Base-by-base conservation (phyloP, 768 basidiomycete species). In the Mycena maculata region DNA sequence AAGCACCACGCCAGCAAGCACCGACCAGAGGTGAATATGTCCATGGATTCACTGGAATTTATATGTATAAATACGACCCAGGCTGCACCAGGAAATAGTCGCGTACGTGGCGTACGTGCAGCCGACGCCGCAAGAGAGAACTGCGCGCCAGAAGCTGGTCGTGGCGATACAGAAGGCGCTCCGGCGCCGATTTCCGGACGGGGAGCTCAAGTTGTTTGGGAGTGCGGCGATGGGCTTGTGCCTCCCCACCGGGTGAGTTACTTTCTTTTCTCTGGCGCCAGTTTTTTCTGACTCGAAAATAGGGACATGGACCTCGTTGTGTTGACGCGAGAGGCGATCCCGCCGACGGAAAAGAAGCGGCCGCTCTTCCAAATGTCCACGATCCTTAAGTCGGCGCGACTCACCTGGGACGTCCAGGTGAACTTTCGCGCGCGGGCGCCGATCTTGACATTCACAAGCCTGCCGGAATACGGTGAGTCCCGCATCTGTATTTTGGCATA, bases 281-380 rank as follows among this genome's bases (percentile, higher is more conserved):
- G 10, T 2, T 2, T 36, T 52, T 9, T 31, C 20, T 18, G 20
- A 20, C 2, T 36, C 1, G 31, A n/a, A 16, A 10, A 30, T 71
- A 92, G 92, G 22, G 90, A 92, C 75, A 86, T 91, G 63, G 90
- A 90, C 75, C 77, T 91, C 13, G 86, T 86, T 23, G 77, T 90
- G 25, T 68, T 78, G 12, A 81, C 76, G 18, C 71, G 75, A 23
- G 69, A 76, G 23, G 71, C 72, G 60, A 69, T 56, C 42, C 54
- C 23, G 69, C 76, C 11, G 75, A 83, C 56, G 70, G 78, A 71
- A n/a, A 67, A 67, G 69, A 86, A 83, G 73, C 75, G 74, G 54
- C 75, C 77, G 11, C 78, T 92, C 4, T 84, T 83, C 62, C 80
- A 83, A 56, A 80, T 92, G 53, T 81, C 87, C 1, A 71, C 74